Evolutionary conservation across 1,284 basidiomycete species (phyloP), one percentile per base, ranked within the genome.

Genomic region (Cryptococcus maquisensis): DNA sequence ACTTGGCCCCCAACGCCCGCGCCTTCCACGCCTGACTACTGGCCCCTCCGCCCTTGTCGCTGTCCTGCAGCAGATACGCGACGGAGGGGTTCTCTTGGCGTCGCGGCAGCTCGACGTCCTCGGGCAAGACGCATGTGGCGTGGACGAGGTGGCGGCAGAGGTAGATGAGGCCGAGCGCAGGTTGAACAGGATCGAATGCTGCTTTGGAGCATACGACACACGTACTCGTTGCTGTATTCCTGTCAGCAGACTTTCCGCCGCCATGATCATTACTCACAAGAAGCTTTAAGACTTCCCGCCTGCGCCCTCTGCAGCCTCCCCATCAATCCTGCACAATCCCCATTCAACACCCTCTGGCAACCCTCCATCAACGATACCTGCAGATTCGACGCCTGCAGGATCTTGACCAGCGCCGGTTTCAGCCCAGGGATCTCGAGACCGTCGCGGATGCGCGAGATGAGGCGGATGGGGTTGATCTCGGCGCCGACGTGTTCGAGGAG

Each of bases 381-480:
- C 4, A 98, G 77, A 65, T 96, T 91, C 69, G 95, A 97, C 66
- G 97, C 93, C 59, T 94, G 91, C 49, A 99, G 76, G 54, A 98
- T 97, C 81, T 96, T 98, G 78, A 98, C 93, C 28, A 98, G 78
- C 0, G 94, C 92, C 50, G 87, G 84, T 71, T 96, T 94, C 54
- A 99, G 81, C 0, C 94, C 95, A 0, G 91, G 91, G 40, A 99
- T 98, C 74, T 96, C 90, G 8, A 98, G 81, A 0, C 96, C 95
- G 63, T 97, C 90, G 78, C 88, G 88, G 77, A 99, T 98, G 13
- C 94, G 83, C 7, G 91, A 83, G 52, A 99, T 96, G 43, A 98
- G 81, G 0, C 92, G 85, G 49, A 98, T 88, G 1, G 96, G 95
- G 66, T 96, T 89, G 66, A 98, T 96, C 68, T 98, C 93, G 1